Conservation (phyloP, 345 rosid species). For the Acer saccharum region DNA sequence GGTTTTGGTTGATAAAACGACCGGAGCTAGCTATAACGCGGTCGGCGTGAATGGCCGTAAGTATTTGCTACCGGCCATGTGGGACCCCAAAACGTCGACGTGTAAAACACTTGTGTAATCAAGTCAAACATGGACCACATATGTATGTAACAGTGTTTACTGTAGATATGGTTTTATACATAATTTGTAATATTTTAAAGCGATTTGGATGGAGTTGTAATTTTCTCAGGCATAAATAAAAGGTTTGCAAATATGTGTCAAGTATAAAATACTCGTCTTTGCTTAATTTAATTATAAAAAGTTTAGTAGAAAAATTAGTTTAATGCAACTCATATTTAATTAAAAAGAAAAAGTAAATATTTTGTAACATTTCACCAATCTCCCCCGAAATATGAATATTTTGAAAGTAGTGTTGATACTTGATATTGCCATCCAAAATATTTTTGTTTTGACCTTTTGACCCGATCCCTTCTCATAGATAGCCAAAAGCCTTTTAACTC, state of each 20-base stretch:
- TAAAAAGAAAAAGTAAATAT: no score
- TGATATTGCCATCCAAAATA: no score
- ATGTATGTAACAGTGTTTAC: neutral
- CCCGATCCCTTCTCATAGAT: no score
- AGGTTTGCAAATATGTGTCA: neutral
- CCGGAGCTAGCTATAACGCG: conserved; percentile 71
- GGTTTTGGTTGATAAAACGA: conserved; percentile 53
- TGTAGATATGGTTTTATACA: neutral
- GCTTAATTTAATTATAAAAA: no score
- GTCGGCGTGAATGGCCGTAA: conserved; percentile 60
- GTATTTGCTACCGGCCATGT: conserved; percentile 86
- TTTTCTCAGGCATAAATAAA: neutral
- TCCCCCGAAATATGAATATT: no score
- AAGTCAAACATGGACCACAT: neutral
- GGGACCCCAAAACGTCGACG: conserved; percentile 71
- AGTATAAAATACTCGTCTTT: neutral
- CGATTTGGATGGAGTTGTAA: neutral
- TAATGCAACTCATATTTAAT: no score
- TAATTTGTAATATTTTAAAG: neutral
- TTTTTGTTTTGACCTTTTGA: no score
- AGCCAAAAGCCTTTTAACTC: no score
- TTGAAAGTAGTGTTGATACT: no score
- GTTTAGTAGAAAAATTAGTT: no score
- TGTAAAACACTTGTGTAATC: conserved; percentile 61
- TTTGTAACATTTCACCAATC: no score